Conservation (phyloP, 2,329 filamentous ascomycete species). For the Westerdykella sp. region DNA sequence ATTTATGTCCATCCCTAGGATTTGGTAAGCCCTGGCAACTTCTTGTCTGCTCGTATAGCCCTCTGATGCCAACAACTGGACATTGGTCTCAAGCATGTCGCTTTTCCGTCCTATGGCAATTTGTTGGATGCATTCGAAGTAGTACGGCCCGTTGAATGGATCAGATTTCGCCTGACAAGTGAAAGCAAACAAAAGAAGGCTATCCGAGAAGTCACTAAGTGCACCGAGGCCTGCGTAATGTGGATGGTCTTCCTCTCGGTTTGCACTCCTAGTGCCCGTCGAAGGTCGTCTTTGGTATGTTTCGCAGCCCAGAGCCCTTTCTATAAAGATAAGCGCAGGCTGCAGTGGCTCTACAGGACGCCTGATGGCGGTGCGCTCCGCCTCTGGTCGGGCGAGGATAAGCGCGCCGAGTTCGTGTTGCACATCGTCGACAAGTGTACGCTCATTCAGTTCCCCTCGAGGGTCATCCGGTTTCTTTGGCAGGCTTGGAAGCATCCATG, state of each 20-base stretch:
- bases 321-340: slow-evolving; percentile 37
- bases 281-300: slow-evolving; percentile 23
- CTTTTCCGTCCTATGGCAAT: slow-evolving; percentile 53
- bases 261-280: slow-evolving; percentile 22
- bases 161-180: slow-evolving; percentile 54
- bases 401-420: slow-evolving; percentile 52
- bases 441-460: slow-evolving; percentile 14
- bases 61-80: slow-evolving; percentile 52
- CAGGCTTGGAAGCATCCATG: slow-evolving; percentile 32
- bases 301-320: slow-evolving; percentile 31
- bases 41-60: slow-evolving; percentile 54
- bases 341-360: slow-evolving; percentile 26
- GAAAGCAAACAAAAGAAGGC: slow-evolving; percentile 57
- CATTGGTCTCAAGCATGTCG: slow-evolving; percentile 52
- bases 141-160: slow-evolving; percentile 50
- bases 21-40: slow-evolving; percentile 52
- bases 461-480: slow-evolving; percentile 12
- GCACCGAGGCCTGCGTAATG: slow-evolving; percentile 59
- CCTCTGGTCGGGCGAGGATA: slow-evolving; percentile 38
- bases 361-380: slow-evolving; percentile 25
- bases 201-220: slow-evolving; percentile 56
- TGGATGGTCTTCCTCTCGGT: slow-evolving; percentile 34
- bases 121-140: slow-evolving; percentile 59
- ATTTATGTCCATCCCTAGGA: slow-evolving; percentile 49
- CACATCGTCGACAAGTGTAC: slow-evolving; percentile 51